Base-by-base conservation (phyloP, 108 stramenopile species). In the Ochromonas danica region DNA sequence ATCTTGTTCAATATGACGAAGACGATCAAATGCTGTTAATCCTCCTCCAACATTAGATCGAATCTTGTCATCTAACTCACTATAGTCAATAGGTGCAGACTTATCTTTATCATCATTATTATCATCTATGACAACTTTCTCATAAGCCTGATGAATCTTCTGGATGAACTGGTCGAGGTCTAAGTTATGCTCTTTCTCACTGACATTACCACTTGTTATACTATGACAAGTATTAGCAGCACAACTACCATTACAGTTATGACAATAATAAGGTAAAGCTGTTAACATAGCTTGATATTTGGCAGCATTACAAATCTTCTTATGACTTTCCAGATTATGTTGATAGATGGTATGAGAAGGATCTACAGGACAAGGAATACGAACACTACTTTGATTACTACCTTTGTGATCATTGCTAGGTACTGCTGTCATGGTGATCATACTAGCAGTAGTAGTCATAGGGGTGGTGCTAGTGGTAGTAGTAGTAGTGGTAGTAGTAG, bases 291-390 rank as follows among this genome's bases (percentile, higher is more conserved):
- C 72, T 31, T 27, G 10, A 6, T 33, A 35, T 41, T 45, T 60
- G 25, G 17, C 6, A 28, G 3, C 17, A 42, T 39, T 75, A 41
- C 72, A 75, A 36, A 75, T 60, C 40, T 75, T 39, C 10, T 35
- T 42, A 36, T 75, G 72, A 35, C 14, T 41, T 6, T 75, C 31
- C 14, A 75, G 27, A 75, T 75, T 75, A 3, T 27, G 3, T 6
- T 14, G 28, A 60, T 30, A 75, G 43, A 75, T 75, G 14, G n/a
- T 75, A 41, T 75, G 72, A 42, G 72, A 75, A 6, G 72, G 40
- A 60, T 75, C 72, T 33, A 75, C 10, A 30, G 72, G 72, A 36
- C 72, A 75, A 33, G 72, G 72, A 31, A 75, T 75, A 10, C 72
- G 43, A 67, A 22, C 22, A 51, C 14, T 51, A 51, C 22, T 22